Conservation (phyloP, 208 protist genomes). For the Leishmania aethiopica region DNA sequence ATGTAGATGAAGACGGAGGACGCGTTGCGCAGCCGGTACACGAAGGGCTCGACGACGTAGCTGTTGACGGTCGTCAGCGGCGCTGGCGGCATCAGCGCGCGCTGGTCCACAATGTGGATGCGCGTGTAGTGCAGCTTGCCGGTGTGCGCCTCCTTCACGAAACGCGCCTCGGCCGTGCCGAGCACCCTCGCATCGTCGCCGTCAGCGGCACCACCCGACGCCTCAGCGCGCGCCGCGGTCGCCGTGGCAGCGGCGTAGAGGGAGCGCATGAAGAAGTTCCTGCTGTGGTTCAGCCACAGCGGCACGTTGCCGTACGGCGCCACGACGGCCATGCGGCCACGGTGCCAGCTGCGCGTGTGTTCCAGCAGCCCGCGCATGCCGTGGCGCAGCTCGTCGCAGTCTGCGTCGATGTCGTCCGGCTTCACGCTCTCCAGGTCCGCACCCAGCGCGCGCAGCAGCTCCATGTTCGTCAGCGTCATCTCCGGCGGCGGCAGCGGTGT, state of each 20-base stretch:
- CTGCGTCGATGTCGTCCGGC: conserved; percentile 23
- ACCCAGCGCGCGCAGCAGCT: conserved; percentile 14
- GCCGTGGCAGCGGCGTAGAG: conserved; percentile 4
- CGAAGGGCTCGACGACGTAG: conserved; percentile 20
- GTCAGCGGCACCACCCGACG: background rate
- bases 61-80: conserved; percentile 8
- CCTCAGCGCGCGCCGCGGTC: background rate
- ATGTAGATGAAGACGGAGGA: conserved; percentile 19
- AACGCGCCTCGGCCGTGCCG: background rate
- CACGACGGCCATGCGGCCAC: conserved; percentile 11
- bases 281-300: conserved; percentile 26
- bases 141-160: conserved; percentile 8
- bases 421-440: conserved; percentile 10
- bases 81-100: conserved; percentile 6
- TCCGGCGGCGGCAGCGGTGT: background rate
- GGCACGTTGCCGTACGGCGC: conserved; percentile 23
- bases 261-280: conserved; percentile 21
- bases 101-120: conserved; percentile 21
- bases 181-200: background rate
- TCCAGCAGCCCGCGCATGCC: conserved; percentile 24
- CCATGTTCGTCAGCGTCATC: conserved; percentile 16
- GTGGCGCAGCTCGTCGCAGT: conserved; percentile 31
- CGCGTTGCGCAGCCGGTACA: conserved; percentile 19
- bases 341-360: conserved; percentile 18
- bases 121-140: conserved; percentile 21